A percentile compares a stretch with the other conserved stretches of the same genome.
These are phyloP conservation scores for Rhizophagus clarus DNA, from an alignment of 192 early-diverging fungal genomes.

Conservation along the genomic window DNA sequence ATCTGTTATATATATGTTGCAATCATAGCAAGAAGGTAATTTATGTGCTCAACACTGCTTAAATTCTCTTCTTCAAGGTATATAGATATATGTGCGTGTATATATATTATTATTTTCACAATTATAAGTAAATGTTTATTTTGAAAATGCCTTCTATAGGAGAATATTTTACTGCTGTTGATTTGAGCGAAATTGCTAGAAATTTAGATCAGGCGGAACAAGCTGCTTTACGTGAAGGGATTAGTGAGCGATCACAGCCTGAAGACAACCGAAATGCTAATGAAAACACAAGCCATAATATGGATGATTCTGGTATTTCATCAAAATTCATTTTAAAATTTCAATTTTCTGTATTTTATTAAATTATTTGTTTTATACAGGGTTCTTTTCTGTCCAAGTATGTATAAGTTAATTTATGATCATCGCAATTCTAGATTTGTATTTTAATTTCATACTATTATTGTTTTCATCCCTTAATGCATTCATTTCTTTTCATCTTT, in stretches of 20 bases:
- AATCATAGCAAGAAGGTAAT: slow-evolving; percentile 70
- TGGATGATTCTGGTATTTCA: slow-evolving; percentile 50
- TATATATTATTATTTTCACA: too few relatives aligned
- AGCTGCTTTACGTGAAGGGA: slow-evolving; percentile 41
- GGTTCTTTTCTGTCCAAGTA: slow-evolving; percentile 76
- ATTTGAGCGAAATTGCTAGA: slow-evolving; percentile 68
- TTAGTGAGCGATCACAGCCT: neutral
- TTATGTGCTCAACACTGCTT: slow-evolving; percentile 83
- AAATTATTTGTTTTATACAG: slow-evolving; percentile 27
- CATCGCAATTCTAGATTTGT: too few relatives aligned
- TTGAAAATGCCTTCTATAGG: slow-evolving; percentile 41
- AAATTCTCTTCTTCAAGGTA: slow-evolving; percentile 71
- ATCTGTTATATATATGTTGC: neutral
- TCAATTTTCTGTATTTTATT: neutral
- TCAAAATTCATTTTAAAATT: neutral
- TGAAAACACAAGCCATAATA: slow-evolving; percentile 46
- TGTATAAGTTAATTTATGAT: neutral
- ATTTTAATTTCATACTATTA: too few relatives aligned
- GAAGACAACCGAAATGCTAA: neutral
- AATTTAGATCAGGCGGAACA: slow-evolving; percentile 68
- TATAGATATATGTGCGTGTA: too few relatives aligned
- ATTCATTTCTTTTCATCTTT: neutral
- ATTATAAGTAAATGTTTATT: neutral
- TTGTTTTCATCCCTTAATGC: neutral
- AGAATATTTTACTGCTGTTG: slow-evolving; percentile 74